phyloP scores from a whole-genome alignment of 768 basidiomycete species.

The Termitomyces heimii region DNA sequence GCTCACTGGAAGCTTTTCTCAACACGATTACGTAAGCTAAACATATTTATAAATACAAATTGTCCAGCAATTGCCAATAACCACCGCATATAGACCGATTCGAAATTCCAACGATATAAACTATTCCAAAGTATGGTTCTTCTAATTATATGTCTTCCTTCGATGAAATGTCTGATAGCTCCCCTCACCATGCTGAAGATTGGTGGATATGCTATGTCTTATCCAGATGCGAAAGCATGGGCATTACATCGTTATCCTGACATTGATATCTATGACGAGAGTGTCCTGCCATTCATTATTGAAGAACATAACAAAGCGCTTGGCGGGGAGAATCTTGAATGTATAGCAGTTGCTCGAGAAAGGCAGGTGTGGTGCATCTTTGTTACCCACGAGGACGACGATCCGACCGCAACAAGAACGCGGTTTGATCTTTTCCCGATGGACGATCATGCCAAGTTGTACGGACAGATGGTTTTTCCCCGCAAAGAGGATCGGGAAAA shows the following conservation, averaged over 20 bases:
- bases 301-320: background rate
- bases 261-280: background rate
- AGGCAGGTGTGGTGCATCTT: background rate
- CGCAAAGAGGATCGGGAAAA: background rate
- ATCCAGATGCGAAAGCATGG: background rate
- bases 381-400: background rate
- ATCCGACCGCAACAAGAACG: background rate
- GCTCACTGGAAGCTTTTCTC: too few species aligned
- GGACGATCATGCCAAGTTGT: background rate
- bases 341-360: background rate
- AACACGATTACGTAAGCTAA: too few species aligned
- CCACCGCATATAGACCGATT: too few species aligned
- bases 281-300: background rate
- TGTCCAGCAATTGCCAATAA: too few species aligned
- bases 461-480: background rate
- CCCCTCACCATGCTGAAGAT: background rate
- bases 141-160: too few species aligned
- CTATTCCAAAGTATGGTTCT: too few species aligned
- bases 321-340: background rate
- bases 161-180: too few species aligned
- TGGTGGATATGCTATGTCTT: background rate
- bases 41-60: too few species aligned
- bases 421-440: background rate
- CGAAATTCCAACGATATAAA: too few species aligned
- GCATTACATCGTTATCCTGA: background rate